Conservation (phyloP, 495 filamentous ascomycete genomes). For the Talaromyces thailandensis region DNA sequence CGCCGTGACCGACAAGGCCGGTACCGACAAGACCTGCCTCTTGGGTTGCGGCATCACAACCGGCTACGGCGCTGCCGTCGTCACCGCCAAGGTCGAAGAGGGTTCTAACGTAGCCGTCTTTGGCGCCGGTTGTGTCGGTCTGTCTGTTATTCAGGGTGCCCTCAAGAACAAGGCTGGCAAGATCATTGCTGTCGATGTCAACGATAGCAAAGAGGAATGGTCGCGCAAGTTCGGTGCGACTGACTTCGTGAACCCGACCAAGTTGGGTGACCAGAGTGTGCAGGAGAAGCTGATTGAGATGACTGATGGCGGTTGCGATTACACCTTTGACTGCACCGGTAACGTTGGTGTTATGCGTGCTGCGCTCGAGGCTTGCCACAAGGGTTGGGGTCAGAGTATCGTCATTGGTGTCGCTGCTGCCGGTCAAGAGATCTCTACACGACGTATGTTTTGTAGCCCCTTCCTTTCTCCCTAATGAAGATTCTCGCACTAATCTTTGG, state of each 20-base stretch:
- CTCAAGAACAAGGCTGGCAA: slow-evolving; percentile 76
- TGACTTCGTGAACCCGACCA: slow-evolving; percentile 89
- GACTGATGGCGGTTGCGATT: slow-evolving; percentile 98
- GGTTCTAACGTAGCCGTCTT: slow-evolving; percentile 90
- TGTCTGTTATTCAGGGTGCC: slow-evolving; percentile 90
- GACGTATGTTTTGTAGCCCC: slow-evolving; percentile 66
- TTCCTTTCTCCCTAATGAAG: slow-evolving; percentile 3
- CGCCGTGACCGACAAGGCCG: slow-evolving; percentile 80
- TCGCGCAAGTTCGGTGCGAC: slow-evolving; percentile 90
- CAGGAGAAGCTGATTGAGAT: slow-evolving; percentile 91
- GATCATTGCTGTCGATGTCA: slow-evolving; percentile 96
- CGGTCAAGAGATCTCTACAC: slow-evolving; percentile 90
- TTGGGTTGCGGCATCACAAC: slow-evolving; percentile 98
- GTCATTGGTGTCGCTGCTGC: slow-evolving; percentile 97
- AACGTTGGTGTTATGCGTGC: slow-evolving; percentile 95
- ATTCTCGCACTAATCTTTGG: slow-evolving; percentile 9
- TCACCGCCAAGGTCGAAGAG: slow-evolving; percentile 83
- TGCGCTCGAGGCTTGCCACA: slow-evolving; percentile 95
- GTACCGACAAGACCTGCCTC: slow-evolving; percentile 92
- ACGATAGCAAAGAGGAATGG: slow-evolving; percentile 88
- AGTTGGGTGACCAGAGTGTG: slow-evolving; percentile 65
- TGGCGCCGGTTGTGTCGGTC: slow-evolving; percentile 89
- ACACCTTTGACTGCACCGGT: slow-evolving; percentile 98
- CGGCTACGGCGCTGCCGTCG: slow-evolving; percentile 90
- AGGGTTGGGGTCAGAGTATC: slow-evolving; percentile 98